Evolutionary conservation across 1,284 basidiomycete genomes (phyloP).

Genomic region (Athelia sp.): DNA sequence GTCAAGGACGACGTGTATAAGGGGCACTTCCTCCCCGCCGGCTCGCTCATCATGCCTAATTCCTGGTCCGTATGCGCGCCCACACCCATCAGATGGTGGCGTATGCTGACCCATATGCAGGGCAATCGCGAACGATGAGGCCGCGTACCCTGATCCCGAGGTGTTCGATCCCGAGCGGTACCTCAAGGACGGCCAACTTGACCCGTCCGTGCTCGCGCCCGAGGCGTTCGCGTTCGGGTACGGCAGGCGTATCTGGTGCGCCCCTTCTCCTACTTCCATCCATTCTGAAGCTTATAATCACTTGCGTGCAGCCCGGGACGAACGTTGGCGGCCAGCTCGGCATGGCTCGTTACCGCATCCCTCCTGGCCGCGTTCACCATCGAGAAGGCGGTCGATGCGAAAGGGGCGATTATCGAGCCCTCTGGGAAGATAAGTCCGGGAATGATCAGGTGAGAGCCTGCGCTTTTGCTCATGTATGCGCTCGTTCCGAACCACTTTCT

Average conservation of each 20-base stretch:
- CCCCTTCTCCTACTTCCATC: background rate
- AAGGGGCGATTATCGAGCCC: constrained; percentile 23
- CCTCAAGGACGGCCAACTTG: no score
- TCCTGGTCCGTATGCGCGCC: constrained; percentile 15
- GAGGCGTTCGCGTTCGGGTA: no score
- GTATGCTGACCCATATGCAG: no score
- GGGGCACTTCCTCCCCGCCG: constrained; percentile 30
- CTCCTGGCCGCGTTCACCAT: constrained; percentile 32
- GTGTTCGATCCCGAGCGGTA: no score
- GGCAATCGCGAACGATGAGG: no score
- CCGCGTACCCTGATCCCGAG: no score
- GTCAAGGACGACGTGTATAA: constrained; percentile 30
- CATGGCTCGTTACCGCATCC: constrained; percentile 33
- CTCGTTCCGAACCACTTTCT: no score
- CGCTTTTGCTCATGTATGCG: no score
- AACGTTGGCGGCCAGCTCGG: constrained; percentile 26
- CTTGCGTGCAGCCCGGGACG: constrained; percentile 21
- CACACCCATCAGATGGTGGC: no score
- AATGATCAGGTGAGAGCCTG: constrained; percentile 18
- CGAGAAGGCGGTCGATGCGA: constrained; percentile 19
- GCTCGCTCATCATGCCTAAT: constrained; percentile 27
- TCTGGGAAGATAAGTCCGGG: constrained; percentile 16
- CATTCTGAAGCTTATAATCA: constrained; percentile 9
- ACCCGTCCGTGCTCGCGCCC: no score
- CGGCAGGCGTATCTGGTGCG: constrained; percentile 6